These are phyloP conservation scores for Ambrosia trifida DNA, from an alignment of 129 eudicot species.

Conservation along the genomic window DNA sequence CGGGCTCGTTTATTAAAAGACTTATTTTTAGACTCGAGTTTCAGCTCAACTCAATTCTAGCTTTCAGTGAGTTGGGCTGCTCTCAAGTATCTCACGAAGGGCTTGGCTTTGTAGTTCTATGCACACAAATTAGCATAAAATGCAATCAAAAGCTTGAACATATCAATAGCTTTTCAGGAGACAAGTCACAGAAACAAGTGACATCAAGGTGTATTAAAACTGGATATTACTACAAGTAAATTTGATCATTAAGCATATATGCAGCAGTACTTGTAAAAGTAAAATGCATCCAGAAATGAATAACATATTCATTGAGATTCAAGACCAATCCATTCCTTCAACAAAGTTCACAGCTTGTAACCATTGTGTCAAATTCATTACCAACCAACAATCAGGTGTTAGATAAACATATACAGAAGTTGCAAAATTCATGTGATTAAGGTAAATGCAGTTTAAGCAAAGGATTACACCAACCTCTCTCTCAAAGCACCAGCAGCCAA, in stretches of 20 bases:
- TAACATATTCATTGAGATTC: constrained; percentile 28
- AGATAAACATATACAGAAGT: neutral
- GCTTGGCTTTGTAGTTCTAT: neutral
- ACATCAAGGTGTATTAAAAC: too few species aligned
- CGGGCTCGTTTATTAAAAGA: too few species aligned
- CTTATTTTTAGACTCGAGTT: too few species aligned
- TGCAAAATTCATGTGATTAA: neutral
- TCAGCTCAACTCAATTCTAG: too few species aligned
- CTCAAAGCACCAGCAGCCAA: constrained; percentile 57
- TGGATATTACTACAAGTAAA: neutral
- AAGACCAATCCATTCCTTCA: constrained; percentile 19
- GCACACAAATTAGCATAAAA: neutral
- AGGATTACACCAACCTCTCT: constrained; percentile 42
- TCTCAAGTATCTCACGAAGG: too few species aligned
- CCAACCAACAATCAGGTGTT: neutral
- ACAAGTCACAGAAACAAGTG: too few species aligned
- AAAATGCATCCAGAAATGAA: constrained; percentile 11
- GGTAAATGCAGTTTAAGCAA: neutral
- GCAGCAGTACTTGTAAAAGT: neutral
- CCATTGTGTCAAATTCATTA: neutral
- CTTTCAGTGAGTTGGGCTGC: too few species aligned
- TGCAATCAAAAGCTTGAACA: neutral
- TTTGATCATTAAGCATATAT: neutral
- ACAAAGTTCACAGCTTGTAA: constrained; percentile 29
- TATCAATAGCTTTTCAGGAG: neutral